Percentiles rank a stretch among this genome's conserved stretches.
phyloP scores from a whole-genome alignment of 78 protist species.

The Dictyostelium brefeldianum region DNA sequence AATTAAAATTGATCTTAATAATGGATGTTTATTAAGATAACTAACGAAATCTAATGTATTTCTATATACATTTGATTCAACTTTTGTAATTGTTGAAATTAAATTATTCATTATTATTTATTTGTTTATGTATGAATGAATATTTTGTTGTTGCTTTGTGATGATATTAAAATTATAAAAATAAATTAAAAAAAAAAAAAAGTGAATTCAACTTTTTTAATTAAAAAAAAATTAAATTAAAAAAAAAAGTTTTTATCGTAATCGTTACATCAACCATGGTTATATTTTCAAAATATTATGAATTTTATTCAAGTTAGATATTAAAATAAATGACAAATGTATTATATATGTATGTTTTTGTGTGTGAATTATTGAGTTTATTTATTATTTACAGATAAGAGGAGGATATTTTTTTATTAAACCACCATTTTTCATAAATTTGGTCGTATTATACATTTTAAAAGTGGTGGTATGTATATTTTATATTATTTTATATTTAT shows the following conservation, averaged over 20 bases:
- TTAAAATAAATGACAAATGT: too few relatives aligned
- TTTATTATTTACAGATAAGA: neutral
- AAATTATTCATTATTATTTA: neutral
- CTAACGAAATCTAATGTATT: neutral
- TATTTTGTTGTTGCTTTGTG: neutral
- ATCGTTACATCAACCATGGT: neutral
- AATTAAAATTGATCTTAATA: neutral
- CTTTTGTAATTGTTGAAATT: neutral
- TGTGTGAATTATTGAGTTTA: too few relatives aligned
- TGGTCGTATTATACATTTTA: neutral
- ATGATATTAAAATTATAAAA: neutral
- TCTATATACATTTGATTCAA: neutral
- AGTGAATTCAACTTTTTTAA: neutral
- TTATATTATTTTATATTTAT: neutral
- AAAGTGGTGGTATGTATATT: neutral
- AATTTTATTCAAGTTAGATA: too few relatives aligned
- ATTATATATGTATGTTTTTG: too few relatives aligned
- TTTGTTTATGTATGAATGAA: neutral
- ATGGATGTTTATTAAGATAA: slow-evolving; percentile 11
- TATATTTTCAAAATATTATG: neutral
- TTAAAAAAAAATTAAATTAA: neutral
- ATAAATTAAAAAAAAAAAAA: neutral
- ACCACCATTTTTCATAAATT: neutral
- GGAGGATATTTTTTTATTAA: too few relatives aligned
- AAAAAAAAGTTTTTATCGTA: neutral